Evolutionary conservation across 164 flowering plant genomes (phyloP), one percentile per base, ranked within the genome.

Genomic region (Protea cynaroides): DNA sequence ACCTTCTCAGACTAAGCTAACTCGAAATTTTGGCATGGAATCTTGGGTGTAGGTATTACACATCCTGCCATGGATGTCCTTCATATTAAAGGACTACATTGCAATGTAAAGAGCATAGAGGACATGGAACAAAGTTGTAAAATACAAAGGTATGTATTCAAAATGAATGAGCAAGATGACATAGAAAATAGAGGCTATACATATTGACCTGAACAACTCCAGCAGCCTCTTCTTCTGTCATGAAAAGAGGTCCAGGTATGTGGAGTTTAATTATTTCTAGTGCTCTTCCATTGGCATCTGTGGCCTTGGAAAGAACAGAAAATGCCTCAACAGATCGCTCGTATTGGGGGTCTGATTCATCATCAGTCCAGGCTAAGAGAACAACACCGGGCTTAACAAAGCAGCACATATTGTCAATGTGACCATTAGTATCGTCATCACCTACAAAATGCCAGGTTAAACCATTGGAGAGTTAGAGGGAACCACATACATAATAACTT

Each of bases 351-450:
- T 94, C 99, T 58, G 77, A 73, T 67, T 83, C 74, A 74, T 94
- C 93, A 73, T 91, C 86, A n/a, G 96, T 91, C 99, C 99, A 94
- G 12, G 99, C 79, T 73, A 94, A 69, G 77, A 88, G 55, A 68
- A 94, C 96, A 15, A 86, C 91, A 44, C 96, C 99, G 69, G 99
- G 97, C 80, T 71, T 91, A 36, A 63, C 97, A 75, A 94, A 94
- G 68, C 99, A 94, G 82, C 99, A 94, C 89, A 94, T 87, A 69
- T 91, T 94, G 76, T 94, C 99, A 24, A 94, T 76, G 66, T 94
- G 99, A 14, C 99, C 99, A 77, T 94, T 94, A 11, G 99, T 94
- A 75, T 94, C 99, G 69, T 94, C 97, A 78, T 94, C 99, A 67
- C 97, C 98, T 94, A 83, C 52, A 57, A 62, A 49, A 37, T 58